Evolutionary conservation across 208 protist species (phyloP).

Genomic region (Leishmania turanica): DNA sequence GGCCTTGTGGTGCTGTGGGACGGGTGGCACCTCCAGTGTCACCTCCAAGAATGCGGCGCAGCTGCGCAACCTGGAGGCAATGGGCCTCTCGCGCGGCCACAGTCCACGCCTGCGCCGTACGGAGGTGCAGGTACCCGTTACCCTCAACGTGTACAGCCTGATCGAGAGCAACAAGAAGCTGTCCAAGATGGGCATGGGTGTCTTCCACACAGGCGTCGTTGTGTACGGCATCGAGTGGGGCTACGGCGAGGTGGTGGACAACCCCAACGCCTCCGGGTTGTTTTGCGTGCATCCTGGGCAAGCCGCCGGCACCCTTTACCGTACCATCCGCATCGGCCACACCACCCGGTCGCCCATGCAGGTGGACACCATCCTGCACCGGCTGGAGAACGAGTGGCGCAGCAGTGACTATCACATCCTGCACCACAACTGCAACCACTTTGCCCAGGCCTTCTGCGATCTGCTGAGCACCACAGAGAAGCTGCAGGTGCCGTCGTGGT

Average conservation of each 20-base stretch:
- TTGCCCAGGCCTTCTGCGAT: conserved; percentile 80
- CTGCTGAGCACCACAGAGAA: conserved; percentile 78
- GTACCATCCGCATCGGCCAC: conserved; percentile 69
- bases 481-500: conserved; percentile 79
- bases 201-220: conserved; percentile 90
- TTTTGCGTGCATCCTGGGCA: conserved; percentile 80
- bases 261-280: conserved; percentile 64
- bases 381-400: conserved; percentile 87
- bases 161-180: conserved; percentile 67
- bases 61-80: conserved; percentile 18
- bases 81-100: conserved; percentile 45
- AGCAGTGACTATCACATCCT: conserved; percentile 90
- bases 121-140: conserved; percentile 52
- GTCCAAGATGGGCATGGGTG: conserved; percentile 76
- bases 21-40: not conserved
- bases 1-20: conserved; percentile 65
- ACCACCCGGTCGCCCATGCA: conserved; percentile 82
- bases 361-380: conserved; percentile 86
- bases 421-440: conserved; percentile 93
- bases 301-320: conserved; percentile 67
- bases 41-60: conserved; percentile 34
- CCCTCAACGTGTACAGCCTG: conserved; percentile 87
- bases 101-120: conserved; percentile 40
- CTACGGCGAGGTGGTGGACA: conserved; percentile 83
- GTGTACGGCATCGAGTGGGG: conserved; percentile 92